phyloP scores from a whole-genome alignment of 331 rosid genomes.

The Pyracantha coccinea region DNA sequence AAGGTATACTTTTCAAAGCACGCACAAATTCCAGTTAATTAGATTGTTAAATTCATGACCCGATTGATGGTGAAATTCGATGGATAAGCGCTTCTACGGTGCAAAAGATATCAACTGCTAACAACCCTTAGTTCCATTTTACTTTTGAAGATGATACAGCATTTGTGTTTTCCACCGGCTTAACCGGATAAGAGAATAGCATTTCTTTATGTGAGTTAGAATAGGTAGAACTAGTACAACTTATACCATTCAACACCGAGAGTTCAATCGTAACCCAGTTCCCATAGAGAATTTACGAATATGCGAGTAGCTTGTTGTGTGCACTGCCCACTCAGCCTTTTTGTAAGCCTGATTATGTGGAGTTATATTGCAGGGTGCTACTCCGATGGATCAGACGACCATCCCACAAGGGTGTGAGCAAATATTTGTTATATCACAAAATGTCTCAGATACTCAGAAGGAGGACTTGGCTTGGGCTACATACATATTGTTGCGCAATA shows the following conservation, averaged over 20 bases:
- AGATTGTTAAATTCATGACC: background rate
- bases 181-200: background rate
- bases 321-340: background rate
- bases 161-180: background rate
- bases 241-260: no score
- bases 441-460: conserved; percentile 37
- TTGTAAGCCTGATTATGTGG: background rate
- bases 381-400: conserved; percentile 48
- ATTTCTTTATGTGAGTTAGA: background rate
- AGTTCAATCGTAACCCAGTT: no score
- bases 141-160: background rate
- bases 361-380: conserved; percentile 55
- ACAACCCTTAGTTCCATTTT: background rate
- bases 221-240: background rate
- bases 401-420: conserved; percentile 69
- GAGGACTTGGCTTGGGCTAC: conserved; percentile 95
- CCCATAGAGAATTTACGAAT: no score
- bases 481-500: conserved; percentile 66
- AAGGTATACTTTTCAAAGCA: conserved; percentile 40
- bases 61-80: background rate
- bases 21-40: background rate
- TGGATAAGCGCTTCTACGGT: no score
- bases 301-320: background rate
- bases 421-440: conserved; percentile 60
- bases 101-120: no score